phyloP scores from a whole-genome alignment of 1,284 basidiomycete genomes.

The Puccinia novopanici region DNA sequence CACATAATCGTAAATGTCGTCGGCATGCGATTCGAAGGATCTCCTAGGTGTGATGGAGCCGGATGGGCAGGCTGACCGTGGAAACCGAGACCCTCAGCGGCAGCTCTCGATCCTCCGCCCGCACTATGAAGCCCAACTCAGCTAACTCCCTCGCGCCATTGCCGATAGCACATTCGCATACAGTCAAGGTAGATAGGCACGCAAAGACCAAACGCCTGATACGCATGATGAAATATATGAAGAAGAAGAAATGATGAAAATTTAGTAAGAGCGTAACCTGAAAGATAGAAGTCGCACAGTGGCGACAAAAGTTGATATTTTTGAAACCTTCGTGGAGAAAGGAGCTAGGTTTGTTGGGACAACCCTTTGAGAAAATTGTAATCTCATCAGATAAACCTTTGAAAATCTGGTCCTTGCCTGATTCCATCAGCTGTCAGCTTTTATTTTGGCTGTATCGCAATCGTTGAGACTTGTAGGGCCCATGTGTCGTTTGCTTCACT shows the following conservation, averaged over 20 bases:
- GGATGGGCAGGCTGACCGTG: neutral
- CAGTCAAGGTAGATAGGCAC: neutral
- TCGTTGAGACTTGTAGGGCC: neutral
- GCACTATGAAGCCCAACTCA: neutral
- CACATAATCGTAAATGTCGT: neutral
- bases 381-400: too few relatives aligned
- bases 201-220: neutral
- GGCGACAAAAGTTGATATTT: neutral
- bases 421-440: constrained; percentile 6
- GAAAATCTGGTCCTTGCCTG: neutral
- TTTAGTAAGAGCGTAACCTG: neutral
- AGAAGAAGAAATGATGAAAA: neutral
- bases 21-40: neutral
- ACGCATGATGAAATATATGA: neutral
- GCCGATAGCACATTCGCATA: neutral
- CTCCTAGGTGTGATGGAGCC: neutral
- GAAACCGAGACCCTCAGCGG: neutral
- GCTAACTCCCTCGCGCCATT: neutral
- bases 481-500: neutral
- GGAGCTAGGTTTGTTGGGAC: neutral
- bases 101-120: neutral
- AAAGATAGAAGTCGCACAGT: neutral
- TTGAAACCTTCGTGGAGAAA: neutral
- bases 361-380: too few relatives aligned
- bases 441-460: neutral